Evolutionary conservation across 306 rosid species (phyloP).

Genomic region (Cucurbita maxima): DNA sequence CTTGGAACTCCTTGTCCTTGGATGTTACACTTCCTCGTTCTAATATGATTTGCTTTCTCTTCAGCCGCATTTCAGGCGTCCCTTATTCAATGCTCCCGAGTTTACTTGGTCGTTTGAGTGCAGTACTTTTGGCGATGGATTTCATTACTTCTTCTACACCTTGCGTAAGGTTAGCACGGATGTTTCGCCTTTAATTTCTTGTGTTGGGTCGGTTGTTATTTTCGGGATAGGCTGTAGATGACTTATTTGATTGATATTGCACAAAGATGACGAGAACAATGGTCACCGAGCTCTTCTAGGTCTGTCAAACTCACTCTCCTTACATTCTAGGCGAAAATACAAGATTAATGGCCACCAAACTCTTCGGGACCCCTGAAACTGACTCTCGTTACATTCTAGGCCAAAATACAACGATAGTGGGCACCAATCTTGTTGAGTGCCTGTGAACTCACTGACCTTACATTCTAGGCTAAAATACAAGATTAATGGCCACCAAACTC

Average conservation of each 20-base stretch:
- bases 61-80: conserved; percentile 91
- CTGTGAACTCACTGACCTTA: neutral
- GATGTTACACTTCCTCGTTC: neutral
- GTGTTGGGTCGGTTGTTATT: neutral
- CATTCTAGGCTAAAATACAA: neutral
- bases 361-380: neutral
- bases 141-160: conserved; percentile 73
- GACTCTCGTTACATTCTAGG: neutral
- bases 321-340: neutral
- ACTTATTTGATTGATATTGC: neutral
- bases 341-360: neutral
- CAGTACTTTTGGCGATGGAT: conserved; percentile 74
- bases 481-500: too few species aligned
- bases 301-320: neutral
- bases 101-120: conserved; percentile 90
- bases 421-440: neutral
- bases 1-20: neutral
- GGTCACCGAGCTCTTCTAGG: neutral
- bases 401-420: neutral
- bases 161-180: conserved; percentile 57
- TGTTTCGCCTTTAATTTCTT: neutral
- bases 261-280: neutral
- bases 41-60: conserved; percentile 4
- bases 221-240: neutral
- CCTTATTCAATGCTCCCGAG: conserved; percentile 53